These are phyloP conservation scores for Pseudisothecium myosuroides DNA, from an alignment of 225 moss, liverwort and hornwort genomes.

Conservation along the genomic window DNA sequence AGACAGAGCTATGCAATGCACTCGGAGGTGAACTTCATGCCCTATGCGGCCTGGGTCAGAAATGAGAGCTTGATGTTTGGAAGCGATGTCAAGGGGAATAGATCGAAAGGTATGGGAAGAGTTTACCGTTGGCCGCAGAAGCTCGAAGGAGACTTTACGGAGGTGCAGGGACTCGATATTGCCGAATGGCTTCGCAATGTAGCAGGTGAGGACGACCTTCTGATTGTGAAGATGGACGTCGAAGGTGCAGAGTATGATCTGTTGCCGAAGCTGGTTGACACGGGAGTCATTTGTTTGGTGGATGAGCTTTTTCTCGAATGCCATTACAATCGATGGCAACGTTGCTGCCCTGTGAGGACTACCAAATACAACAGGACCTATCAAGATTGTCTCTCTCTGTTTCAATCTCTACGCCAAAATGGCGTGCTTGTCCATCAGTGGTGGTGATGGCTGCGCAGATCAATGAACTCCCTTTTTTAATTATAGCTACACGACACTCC, in stretches of 20 bases:
- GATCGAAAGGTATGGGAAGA: slow-evolving; percentile 23
- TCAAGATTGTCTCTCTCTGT: slow-evolving; percentile 26
- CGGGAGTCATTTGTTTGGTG: slow-evolving; percentile 35
- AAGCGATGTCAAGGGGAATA: background rate
- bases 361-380: slow-evolving; percentile 25
- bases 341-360: slow-evolving; percentile 27
- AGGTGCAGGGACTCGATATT: slow-evolving; percentile 33
- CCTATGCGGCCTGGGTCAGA: slow-evolving; percentile 35
- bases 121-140: background rate
- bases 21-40: slow-evolving; percentile 26
- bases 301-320: slow-evolving; percentile 60
- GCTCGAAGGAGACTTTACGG: background rate
- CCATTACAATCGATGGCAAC: slow-evolving; percentile 65
- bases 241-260: slow-evolving; percentile 42
- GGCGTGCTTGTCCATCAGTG: slow-evolving; percentile 58
- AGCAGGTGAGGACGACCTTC: slow-evolving; percentile 9
- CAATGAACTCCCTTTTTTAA: background rate
- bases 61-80: slow-evolving; percentile 45
- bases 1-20: slow-evolving; percentile 13
- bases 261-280: slow-evolving; percentile 18
- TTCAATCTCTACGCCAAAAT: slow-evolving; percentile 15
- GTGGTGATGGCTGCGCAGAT: slow-evolving; percentile 16
- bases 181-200: slow-evolving; percentile 24
- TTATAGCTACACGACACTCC: background rate
- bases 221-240: slow-evolving; percentile 55